Evolutionary conservation across 2,329 filamentous ascomycete genomes (phyloP), one percentile per base, ranked within the genome.

Genomic region (Monosporascus sp.): DNA sequence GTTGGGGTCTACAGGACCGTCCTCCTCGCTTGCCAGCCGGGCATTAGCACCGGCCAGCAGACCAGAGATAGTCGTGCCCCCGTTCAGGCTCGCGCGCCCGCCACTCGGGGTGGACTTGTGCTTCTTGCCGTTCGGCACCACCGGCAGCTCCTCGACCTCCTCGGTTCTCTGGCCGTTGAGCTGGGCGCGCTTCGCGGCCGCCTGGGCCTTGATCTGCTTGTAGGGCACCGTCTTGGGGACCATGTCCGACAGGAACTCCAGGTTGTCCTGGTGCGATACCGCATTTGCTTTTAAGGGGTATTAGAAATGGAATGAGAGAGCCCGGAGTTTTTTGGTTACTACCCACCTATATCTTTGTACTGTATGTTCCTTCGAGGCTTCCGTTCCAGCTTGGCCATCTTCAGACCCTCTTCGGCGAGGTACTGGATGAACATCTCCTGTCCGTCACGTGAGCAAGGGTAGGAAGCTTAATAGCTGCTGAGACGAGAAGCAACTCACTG

Each of bases 401-500:
- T 92, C 69, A 96, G 86, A 26, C 88, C 87, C 69, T 95, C 89
- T 58, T 88, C 82, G 20, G 92, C 86, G 26, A 99, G 82, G 70
- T 97, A 88, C 70, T 96, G 91, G 61, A 99, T 87, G 74, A 99
- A 97, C 80, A 96, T 86, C 74, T 99, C 94, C 87, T 92, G 53
- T 18, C 3, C 4, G 7, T 24, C n/a, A 49, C 47, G 35, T 54
- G 45, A 52, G 46, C 49, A 37, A 45, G 43, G 44, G 20, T 5
- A 22, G n/a, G 17, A 9, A 28, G 35, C 49, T 14, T 5, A 35
- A 15, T 35, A 37, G 26, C 2, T 9, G 18, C 14, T 40, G 14
- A 7, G 43, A 15, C 45, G 28, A 51, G 38, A 22, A 28, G 24
- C 22, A 41, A 68, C 80, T 60, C 72, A 89, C 88, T 3, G 94